Evolutionary conservation across 805 yeast genomes (phyloP).

Genomic region (Ogataea saltuana): DNA sequence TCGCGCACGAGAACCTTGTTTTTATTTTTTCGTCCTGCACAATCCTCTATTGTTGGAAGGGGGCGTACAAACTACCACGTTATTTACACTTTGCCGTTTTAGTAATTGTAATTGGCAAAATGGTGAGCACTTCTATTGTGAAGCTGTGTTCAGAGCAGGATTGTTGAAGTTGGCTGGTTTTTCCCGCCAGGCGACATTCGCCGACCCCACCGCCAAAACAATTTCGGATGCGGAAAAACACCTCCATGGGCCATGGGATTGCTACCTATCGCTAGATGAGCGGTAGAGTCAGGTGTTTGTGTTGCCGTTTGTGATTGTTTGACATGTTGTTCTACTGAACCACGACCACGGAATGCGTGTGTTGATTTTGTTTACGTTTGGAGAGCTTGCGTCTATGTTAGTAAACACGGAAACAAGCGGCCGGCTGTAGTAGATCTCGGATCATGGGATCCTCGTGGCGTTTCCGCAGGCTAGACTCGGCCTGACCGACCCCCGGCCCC

Average conservation of each 20-base stretch:
- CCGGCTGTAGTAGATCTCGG: neutral
- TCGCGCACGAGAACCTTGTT: constrained; percentile 3
- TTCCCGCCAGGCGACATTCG: neutral
- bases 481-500: no score
- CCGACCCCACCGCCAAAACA: no score
- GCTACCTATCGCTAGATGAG: no score
- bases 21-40: constrained; percentile 5
- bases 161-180: constrained; percentile 7
- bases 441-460: neutral
- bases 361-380: constrained; percentile 3
- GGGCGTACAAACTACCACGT: neutral
- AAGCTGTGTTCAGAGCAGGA: neutral
- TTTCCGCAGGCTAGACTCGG: no score
- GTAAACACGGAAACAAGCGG: constrained; percentile 2
- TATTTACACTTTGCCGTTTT: constrained; percentile 5
- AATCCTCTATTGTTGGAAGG: neutral
- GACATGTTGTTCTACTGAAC: no score
- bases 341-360: neutral
- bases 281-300: no score
- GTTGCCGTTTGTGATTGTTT: no score
- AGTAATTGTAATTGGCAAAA: constrained; percentile 4
- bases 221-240: constrained; percentile 5
- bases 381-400: neutral
- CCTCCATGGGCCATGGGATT: neutral
- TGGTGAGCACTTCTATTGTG: neutral